Evolutionary conservation across 202 grass and related monocot genomes (phyloP), one percentile per base, ranked within the genome.

Genomic region (Elaeis oleifera): DNA sequence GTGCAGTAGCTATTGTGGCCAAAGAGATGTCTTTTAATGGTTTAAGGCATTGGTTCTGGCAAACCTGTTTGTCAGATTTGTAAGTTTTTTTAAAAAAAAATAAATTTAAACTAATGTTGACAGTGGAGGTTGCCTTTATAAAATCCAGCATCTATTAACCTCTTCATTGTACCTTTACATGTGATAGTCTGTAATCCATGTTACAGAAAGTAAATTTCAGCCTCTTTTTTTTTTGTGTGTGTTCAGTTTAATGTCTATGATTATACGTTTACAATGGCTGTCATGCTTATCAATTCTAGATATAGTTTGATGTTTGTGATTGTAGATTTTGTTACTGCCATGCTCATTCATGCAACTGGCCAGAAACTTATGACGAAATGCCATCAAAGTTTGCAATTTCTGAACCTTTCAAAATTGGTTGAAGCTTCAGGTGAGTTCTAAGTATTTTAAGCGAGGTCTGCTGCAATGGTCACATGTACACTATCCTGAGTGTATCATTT

Each of bases 241-340:
- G 3, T 65, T 31, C 26, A 36, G 11, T 19, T 5, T 36, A 15
- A 6, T 29, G 18, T n/a, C 4, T 68, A 20, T 55, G 36, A 9
- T 32, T 71, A 2, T 44, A 4, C 13, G 48, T 20, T 58, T 77
- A 14, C 75, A 62, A 32, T 39, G 50, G 31, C 18, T 69, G 48
- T 63, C 66, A 27, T 28, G 64, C 85, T 99, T 60, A 99, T 83
- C 63, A 80, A 68, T 73, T 75, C 72, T 78, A 72, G 59, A 64
- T 76, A 71, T 88, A 99, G 88, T 84, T 84, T 94, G 85, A 54
- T 99, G 79, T 99, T 99, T 99, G 94, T 99, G 88, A 70, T 82
- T 86, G 85, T 78, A 92, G 94, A 99, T 86, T 76, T 89, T 57
- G 53, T 99, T 77, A 82, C 88, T 68, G 82, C 94, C 61, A 84